Evolutionary conservation across 2,329 filamentous ascomycete genomes (phyloP).

Genomic region (Penicillium crustosum): DNA sequence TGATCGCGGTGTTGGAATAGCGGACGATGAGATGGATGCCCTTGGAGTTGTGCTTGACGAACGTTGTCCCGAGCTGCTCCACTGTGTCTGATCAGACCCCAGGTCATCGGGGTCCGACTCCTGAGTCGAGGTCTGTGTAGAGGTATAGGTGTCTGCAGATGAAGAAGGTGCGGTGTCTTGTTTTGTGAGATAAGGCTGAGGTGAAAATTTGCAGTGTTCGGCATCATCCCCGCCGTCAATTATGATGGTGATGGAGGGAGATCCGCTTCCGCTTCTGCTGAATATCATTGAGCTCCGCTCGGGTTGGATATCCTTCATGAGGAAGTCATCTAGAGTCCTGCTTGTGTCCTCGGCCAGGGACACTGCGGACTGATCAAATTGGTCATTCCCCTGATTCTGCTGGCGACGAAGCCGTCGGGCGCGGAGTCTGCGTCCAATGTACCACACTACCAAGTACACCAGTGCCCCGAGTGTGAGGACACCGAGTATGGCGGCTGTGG

Average conservation of each 20-base stretch:
- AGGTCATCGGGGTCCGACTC: slow-evolving; percentile 1
- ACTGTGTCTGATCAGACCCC: not conserved
- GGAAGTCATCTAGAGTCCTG: slow-evolving; percentile 17
- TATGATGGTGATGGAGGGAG: slow-evolving; percentile 26
- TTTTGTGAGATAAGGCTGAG: slow-evolving; percentile 5
- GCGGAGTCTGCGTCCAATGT: slow-evolving; percentile 20
- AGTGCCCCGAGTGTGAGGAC: slow-evolving; percentile 22
- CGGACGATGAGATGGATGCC: slow-evolving; percentile 2
- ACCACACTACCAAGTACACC: slow-evolving; percentile 23
- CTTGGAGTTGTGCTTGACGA: slow-evolving; percentile 6
- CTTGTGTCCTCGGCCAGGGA: slow-evolving; percentile 23
- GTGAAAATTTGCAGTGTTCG: not conserved
- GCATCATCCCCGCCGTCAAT: slow-evolving; percentile 12
- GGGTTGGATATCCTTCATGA: slow-evolving; percentile 19
- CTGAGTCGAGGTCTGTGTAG: slow-evolving; percentile 10
- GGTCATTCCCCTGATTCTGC: slow-evolving; percentile 11
- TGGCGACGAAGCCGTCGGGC: slow-evolving; percentile 19
- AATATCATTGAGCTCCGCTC: slow-evolving; percentile 34
- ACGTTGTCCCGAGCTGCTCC: not conserved
- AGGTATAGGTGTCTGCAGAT: not conserved
- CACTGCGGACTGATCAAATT: slow-evolving; percentile 21
- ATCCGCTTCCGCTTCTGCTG: slow-evolving; percentile 25
- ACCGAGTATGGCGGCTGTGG: slow-evolving; percentile 28
- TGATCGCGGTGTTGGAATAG: slow-evolving; percentile 7
- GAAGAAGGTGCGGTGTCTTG: slow-evolving; percentile 1